phyloP scores from a whole-genome alignment of 208 protist genomes.

The Wallacemonas sp. region DNA sequence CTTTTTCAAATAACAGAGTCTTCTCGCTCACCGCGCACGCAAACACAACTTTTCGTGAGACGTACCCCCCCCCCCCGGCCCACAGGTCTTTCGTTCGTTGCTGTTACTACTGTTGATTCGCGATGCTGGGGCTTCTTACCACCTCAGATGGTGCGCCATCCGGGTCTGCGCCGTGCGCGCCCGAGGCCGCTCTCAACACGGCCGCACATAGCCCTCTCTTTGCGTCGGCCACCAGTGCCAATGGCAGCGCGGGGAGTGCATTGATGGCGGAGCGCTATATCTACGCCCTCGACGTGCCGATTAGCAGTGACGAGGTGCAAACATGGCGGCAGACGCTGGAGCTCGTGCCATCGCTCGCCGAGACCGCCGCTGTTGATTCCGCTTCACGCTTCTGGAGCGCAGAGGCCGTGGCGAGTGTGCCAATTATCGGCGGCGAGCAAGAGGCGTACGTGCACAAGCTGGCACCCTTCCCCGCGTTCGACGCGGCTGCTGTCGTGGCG shows the following conservation, averaged over 20 bases:
- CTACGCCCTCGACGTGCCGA: conserved; percentile 69
- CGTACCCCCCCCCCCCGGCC: too few relatives aligned
- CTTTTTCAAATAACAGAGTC: too few relatives aligned
- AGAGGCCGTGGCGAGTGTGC: conserved; percentile 18
- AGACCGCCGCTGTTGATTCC: conserved; percentile 19
- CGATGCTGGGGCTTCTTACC: conserved; percentile 1
- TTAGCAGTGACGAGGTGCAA: conserved; percentile 59
- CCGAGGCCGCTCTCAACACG: neutral
- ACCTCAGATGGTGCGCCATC: neutral
- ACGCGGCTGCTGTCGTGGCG: conserved; percentile 32
- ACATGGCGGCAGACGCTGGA: conserved; percentile 35
- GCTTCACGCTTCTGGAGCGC: conserved; percentile 28
- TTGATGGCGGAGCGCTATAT: conserved; percentile 24
- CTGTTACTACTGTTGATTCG: conserved; percentile 14
- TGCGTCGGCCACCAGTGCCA: neutral
- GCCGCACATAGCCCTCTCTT: conserved; percentile 2
- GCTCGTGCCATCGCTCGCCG: conserved; percentile 2
- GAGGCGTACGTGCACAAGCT: conserved; percentile 40
- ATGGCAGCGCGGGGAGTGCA: neutral
- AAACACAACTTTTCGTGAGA: too few relatives aligned
- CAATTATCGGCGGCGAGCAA: conserved; percentile 6
- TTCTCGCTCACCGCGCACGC: too few relatives aligned
- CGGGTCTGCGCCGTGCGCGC: neutral
- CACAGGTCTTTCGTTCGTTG: conserved; percentile 8
- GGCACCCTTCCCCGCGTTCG: conserved; percentile 67